Percentiles rank a stretch among this genome's conserved stretches.
Conservation (phyloP, 2,329 filamentous ascomycete genomes). For the Aureobasidium zeae region DNA sequence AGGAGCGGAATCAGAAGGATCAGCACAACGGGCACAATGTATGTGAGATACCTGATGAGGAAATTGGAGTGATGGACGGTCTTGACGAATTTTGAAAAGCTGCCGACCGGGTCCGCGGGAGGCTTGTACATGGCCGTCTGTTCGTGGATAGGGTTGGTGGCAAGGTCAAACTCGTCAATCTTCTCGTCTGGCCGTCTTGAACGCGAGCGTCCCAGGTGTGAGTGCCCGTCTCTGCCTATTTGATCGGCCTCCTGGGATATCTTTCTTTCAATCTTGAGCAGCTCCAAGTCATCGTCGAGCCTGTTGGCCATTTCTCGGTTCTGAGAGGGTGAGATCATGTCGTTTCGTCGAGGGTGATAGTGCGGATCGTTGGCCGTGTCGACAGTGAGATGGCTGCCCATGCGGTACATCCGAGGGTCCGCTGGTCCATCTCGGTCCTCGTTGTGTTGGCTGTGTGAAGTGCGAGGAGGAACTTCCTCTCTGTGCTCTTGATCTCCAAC, state of each 20-base stretch:
- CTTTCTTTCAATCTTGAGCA: slow-evolving; percentile 56
- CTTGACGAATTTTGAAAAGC: slow-evolving; percentile 55
- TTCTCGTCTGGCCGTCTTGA: slow-evolving; percentile 46
- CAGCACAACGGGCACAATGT: slow-evolving; percentile 56
- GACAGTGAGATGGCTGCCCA: slow-evolving; percentile 38
- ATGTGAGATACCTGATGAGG: slow-evolving; percentile 60
- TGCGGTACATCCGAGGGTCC: slow-evolving; percentile 16
- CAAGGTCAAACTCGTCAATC: slow-evolving; percentile 57
- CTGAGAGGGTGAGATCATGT: slow-evolving; percentile 42
- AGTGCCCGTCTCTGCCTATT: slow-evolving; percentile 30
- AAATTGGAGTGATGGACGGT: slow-evolving; percentile 56
- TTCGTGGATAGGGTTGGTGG: slow-evolving; percentile 61
- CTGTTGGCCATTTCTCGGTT: slow-evolving; percentile 51
- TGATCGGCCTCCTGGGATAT: slow-evolving; percentile 38
- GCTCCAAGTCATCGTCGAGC: slow-evolving; percentile 56
- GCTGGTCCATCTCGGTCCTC: slow-evolving; percentile 2
- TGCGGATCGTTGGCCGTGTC: slow-evolving; percentile 35
- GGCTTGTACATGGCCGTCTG: slow-evolving; percentile 56
- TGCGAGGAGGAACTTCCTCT: too few relatives aligned
- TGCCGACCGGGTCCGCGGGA: slow-evolving; percentile 52
- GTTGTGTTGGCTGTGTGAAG: slow-evolving; percentile 16
- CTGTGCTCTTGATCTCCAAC: slow-evolving; percentile 22
- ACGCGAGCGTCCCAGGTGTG: slow-evolving; percentile 43
- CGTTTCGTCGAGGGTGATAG: slow-evolving; percentile 21
- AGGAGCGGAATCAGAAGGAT: slow-evolving; percentile 60